phyloP scores from a whole-genome alignment of 1,139 yeast genomes.

The Kurtzmaniella quercitrusa region DNA sequence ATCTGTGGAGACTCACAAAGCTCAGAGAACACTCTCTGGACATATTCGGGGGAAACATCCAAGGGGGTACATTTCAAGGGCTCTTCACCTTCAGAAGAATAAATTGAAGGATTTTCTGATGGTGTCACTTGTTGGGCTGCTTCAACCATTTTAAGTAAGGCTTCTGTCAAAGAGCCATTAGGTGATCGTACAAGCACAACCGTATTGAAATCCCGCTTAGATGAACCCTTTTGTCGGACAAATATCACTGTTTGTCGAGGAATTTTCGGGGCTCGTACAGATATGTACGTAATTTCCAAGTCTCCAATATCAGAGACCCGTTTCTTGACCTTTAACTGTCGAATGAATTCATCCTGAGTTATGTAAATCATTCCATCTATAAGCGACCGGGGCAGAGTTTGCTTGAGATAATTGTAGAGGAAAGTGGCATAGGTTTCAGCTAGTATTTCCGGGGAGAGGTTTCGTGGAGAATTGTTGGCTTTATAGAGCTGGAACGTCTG shows the following conservation, averaged over 20 bases:
- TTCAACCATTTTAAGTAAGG: constrained; percentile 3
- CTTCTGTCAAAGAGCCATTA: constrained; percentile 7
- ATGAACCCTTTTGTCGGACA: not conserved
- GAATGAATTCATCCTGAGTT: not conserved
- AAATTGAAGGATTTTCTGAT: not conserved
- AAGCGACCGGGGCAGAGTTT: constrained; percentile 4
- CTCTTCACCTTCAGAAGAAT: not conserved
- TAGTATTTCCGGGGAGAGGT: constrained; percentile 9
- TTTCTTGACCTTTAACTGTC: not conserved
- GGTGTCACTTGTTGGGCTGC: constrained; percentile 1
- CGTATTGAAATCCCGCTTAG: constrained; percentile 8
- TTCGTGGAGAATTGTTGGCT: constrained; percentile 11
- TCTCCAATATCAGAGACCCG: not conserved
- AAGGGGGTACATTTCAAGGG: constrained; percentile 1
- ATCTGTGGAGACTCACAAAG: not conserved
- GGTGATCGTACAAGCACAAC: constrained; percentile 10
- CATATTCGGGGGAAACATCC: not conserved
- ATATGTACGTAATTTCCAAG: constrained; percentile 8
- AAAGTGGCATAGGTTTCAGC: constrained; percentile 10
- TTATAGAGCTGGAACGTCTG: constrained; percentile 17
- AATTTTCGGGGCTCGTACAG: constrained; percentile 7
- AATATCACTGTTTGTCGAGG: constrained; percentile 11
- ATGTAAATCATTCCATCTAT: constrained; percentile 2
- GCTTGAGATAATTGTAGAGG: constrained; percentile 6
- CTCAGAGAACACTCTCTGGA: not conserved